These are phyloP conservation scores for Myochromella boudieri DNA, from an alignment of 768 basidiomycete genomes.

Conservation along the genomic window DNA sequence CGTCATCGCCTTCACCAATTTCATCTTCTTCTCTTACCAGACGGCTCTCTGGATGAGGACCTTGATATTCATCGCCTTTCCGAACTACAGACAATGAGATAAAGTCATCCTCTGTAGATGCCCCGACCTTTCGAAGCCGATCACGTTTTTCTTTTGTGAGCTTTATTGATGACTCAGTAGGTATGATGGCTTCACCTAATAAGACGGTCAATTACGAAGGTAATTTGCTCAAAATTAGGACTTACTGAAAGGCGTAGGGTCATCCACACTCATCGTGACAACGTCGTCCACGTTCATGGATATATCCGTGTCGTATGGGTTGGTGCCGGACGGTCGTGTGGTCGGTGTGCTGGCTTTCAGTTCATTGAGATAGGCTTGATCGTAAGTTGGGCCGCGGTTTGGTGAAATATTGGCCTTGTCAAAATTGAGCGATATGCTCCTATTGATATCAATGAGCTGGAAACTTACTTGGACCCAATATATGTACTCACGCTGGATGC, in stretches of 20 bases:
- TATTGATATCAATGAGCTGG: constrained; percentile 21
- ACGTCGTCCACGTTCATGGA: constrained; percentile 46
- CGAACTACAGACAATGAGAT: constrained; percentile 75
- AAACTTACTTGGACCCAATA: constrained; percentile 11
- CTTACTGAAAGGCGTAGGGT: constrained; percentile 30
- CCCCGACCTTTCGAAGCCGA: constrained; percentile 52
- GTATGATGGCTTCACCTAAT: constrained; percentile 50
- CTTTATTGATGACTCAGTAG: constrained; percentile 67
- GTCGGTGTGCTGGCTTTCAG: constrained; percentile 77
- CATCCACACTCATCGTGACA: constrained; percentile 32
- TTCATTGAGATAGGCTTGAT: constrained; percentile 70
- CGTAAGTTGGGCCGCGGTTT: constrained; percentile 62
- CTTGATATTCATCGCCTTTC: constrained; percentile 51
- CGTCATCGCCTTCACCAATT: constrained; percentile 84
- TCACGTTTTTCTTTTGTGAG: constrained; percentile 78
- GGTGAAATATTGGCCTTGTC: constrained; percentile 59
- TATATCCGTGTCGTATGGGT: constrained; percentile 53
- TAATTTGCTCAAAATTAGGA: not conserved
- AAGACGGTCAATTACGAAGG: not conserved
- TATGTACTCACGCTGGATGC: constrained; percentile 46
- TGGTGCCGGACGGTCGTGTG: constrained; percentile 40
- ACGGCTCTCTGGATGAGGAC: constrained; percentile 85
- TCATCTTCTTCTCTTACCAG: constrained; percentile 86
- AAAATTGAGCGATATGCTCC: constrained; percentile 45
- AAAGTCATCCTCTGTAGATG: constrained; percentile 61